Base-by-base conservation (phyloP, 2,329 filamentous ascomycete species). In the Aspergillus sp. region DNA sequence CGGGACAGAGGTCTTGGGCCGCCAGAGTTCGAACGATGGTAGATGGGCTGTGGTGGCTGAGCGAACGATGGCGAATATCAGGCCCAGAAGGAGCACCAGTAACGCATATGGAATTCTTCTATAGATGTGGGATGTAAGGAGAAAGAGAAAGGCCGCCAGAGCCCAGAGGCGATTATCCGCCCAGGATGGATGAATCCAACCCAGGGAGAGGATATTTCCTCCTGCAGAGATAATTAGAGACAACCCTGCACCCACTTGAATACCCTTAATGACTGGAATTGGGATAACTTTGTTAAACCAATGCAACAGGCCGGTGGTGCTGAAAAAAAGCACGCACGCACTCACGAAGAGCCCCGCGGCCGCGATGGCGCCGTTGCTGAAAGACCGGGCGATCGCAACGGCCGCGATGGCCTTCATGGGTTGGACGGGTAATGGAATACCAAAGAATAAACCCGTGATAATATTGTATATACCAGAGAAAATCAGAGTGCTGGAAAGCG, bases 361-460 rank as follows among this genome's bases (percentile, higher is more conserved):
- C n/a, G 88, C 80, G 38, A 86, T 90, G 52, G 88, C 79, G 42
- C 79, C 78, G 12, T 82, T 74, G 1, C 79, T 80, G 52, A 87
- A 82, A 29, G 73, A 73, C 7, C 80, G 76, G 5, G 83, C 76
- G 48, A 96, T 87, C n/a, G 89, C 88, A 0, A 94, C 86, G 1
- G 90, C 87, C 4, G 90, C 90, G 50, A 97, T 94, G 34, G 91
- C 90, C 76, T 85, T 85, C 82, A 85, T 85, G 0, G 90, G 90
- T 70, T 96, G 90, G 0, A 96, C 89, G 0, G 90, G 90, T 3
- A 96, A 70, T 2, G 91, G 91, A 36, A 97, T 85, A 5, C 91
- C 91, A 59, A 96, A 97, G 30, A 83, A 68, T 1, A 83, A 62
- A 12, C 91, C 93, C 0, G 90, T 95, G 8, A 86, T 59, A 46